Evolutionary conservation across 305 asterid species (phyloP).

Genomic region (Solanum aculeatissimum): DNA sequence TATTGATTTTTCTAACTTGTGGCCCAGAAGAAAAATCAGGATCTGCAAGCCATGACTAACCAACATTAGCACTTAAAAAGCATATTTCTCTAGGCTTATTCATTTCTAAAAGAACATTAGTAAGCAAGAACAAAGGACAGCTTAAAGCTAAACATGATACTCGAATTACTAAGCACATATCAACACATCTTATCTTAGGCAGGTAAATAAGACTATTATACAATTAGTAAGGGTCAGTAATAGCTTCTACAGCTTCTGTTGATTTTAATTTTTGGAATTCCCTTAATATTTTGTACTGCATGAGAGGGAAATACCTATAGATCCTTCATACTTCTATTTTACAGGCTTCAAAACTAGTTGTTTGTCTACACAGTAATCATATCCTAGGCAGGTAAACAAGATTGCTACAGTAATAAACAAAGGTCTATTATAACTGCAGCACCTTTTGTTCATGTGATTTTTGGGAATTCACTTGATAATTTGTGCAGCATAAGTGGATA

Average conservation of each 20-base stretch:
- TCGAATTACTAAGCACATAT: not conserved
- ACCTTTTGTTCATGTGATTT: not conserved
- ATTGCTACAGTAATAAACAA: not conserved
- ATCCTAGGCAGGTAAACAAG: not conserved
- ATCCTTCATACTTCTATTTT: not conserved
- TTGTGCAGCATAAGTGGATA: not conserved
- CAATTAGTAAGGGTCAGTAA: not conserved
- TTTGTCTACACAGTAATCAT: not conserved
- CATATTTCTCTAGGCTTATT: not conserved
- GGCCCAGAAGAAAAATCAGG: conserved; percentile 29
- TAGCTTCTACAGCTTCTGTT: not conserved
- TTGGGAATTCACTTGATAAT: not conserved
- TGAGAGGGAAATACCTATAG: not conserved
- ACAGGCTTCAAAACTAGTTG: not conserved
- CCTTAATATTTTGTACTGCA: not conserved
- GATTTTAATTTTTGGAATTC: not conserved
- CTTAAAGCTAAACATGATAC: not conserved
- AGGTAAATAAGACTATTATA: not conserved
- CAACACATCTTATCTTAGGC: not conserved
- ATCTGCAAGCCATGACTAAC: conserved; percentile 18
- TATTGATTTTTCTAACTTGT: conserved; percentile 20
- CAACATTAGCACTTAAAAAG: not conserved
- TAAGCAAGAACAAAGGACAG: conserved; percentile 1
- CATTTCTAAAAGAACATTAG: not conserved
- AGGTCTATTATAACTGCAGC: not conserved